Base-by-base conservation (phyloP, 441 rosid species). In the Capsella rubella region DNA sequence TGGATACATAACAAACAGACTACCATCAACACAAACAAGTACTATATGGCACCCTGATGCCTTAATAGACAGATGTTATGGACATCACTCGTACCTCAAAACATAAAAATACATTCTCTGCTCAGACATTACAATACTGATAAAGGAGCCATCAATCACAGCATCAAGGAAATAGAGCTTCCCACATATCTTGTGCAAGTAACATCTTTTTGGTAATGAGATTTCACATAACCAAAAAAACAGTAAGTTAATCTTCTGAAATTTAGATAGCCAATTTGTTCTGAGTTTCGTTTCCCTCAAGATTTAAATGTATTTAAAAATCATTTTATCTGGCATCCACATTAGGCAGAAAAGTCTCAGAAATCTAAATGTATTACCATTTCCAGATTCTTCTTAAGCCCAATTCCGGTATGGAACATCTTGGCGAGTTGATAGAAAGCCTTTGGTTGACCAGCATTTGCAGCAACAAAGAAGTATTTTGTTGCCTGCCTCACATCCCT, bases 351-450 rank as follows among this genome's bases (percentile, higher is more conserved):
- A 54, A 77, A 12, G 39, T 8, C 51, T 53, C 5, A 37, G 46
- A 59, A 64, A 72, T 43, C 15, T 28, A 6, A 25, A 35, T 39
- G 2, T 16, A 62, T 82, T 91, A 93, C 98, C 99, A 81, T 84
- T 11, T 82, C 82, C 39, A 84, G 84, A 82, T 88, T 89, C 82
- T 89, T 89, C 77, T 90, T 89, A 67, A 96, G 96, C 70, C 97
- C 98, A 40, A 96, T 85, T 60, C 99, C 99, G 39, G 88, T 96
- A 60, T 91, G 99, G 76, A 93, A 96, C 99, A 93, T 96, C 86
- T 87, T 96, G 54, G 97, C 99, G 76, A 96, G 86, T 84, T 96
- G 99, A 84, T 90, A 96, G 82, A 91, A 90, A 52, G 98, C 99
- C 88, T 96, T 96, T 28, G 97, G 97, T 75, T 90, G 97, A 76